phyloP scores from a whole-genome alignment of 306 rosid genomes.

The Carpinus fangiana region DNA sequence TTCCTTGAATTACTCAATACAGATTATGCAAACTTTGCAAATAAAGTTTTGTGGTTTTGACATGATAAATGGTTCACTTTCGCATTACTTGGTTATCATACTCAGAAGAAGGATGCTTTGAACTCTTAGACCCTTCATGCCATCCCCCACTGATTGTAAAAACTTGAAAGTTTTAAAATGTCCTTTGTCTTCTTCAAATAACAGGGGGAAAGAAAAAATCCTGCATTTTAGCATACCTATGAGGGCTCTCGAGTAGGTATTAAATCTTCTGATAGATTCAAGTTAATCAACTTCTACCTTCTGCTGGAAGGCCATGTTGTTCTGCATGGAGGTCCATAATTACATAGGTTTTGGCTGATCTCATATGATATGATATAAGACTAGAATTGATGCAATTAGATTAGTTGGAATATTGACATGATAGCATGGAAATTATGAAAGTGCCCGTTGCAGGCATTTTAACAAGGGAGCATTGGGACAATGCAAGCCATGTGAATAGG shows the following conservation, averaged over 20 bases:
- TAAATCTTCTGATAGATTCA: not conserved
- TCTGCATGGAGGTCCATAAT: not conserved
- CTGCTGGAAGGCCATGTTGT: slow-evolving; percentile 3
- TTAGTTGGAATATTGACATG: slow-evolving; percentile 7
- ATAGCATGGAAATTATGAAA: not conserved
- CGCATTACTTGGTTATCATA: not conserved
- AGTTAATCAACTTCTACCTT: slow-evolving; percentile 8
- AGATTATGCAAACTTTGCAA: not conserved
- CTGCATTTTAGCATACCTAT: not conserved
- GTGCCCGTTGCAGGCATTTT: not conserved
- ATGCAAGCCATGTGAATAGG: not conserved
- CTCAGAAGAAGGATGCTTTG: not conserved
- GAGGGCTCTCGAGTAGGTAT: not conserved
- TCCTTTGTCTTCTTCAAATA: not conserved
- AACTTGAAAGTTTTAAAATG: not conserved
- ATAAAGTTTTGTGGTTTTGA: not conserved
- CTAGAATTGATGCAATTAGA: not conserved
- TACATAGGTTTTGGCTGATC: not conserved
- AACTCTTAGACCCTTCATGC: not conserved
- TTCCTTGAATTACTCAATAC: not conserved
- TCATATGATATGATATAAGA: not conserved
- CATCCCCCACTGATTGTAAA: not conserved
- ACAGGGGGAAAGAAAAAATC: not conserved
- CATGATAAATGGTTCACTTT: not conserved
- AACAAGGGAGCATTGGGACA: not conserved